These are phyloP conservation scores for Caryopteris hybrid DNA, from an alignment of 305 asterid species.

Conservation along the genomic window DNA sequence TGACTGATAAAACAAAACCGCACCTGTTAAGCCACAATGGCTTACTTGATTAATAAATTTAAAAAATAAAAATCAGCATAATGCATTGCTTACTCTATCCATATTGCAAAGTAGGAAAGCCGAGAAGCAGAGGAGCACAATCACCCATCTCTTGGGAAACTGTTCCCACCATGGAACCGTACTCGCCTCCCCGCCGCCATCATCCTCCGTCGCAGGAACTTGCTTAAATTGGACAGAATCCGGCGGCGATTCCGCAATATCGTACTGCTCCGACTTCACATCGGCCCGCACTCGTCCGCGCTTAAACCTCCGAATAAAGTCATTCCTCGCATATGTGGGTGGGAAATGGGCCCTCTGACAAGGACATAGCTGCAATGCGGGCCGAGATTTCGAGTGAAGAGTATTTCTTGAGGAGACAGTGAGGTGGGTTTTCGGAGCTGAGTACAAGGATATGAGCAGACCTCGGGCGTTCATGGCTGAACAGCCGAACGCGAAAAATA, in stretches of 20 bases:
- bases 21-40: no score
- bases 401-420: slow-evolving; percentile 3
- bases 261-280: slow-evolving; percentile 59
- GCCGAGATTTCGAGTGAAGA: slow-evolving; percentile 10
- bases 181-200: slow-evolving; percentile 21
- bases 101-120: slow-evolving; percentile 84
- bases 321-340: background rate
- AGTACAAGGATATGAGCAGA: slow-evolving; percentile 40
- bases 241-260: slow-evolving; percentile 38
- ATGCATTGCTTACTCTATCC: slow-evolving; percentile 65
- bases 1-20: background rate
- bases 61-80: background rate
- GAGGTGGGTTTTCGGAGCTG: slow-evolving; percentile 47
- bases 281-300: slow-evolving; percentile 50
- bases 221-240: slow-evolving; percentile 35
- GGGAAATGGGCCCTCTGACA: slow-evolving; percentile 3
- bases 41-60: no score
- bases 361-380: slow-evolving; percentile 24
- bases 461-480: slow-evolving; percentile 62
- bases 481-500: slow-evolving; percentile 12
- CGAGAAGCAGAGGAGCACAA: slow-evolving; percentile 74
- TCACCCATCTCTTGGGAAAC: slow-evolving; percentile 86
- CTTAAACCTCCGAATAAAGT: slow-evolving; percentile 22
- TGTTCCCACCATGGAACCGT: slow-evolving; percentile 55
- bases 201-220: slow-evolving; percentile 21